Percentiles rank a stretch among this genome's conserved stretches.
These are phyloP conservation scores for Phaeophleospora eucalypticola DNA, from an alignment of 2,329 filamentous ascomycete species.

Conservation along the genomic window DNA sequence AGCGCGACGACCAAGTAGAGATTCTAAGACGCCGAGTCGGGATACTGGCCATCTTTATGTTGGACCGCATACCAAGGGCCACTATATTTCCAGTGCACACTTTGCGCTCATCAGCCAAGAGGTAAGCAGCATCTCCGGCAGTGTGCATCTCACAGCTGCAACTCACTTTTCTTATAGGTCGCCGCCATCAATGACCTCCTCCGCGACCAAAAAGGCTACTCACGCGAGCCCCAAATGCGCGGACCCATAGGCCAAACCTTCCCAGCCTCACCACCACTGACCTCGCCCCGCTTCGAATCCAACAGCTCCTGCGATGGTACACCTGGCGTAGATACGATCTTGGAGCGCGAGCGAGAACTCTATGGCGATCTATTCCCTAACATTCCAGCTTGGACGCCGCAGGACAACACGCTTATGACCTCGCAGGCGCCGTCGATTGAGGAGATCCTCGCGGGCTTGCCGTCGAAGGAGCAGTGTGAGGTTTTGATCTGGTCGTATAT, in stretches of 20 bases:
- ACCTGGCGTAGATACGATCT: conserved; percentile 8
- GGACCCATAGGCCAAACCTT: conserved; percentile 17
- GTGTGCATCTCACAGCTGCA: background rate
- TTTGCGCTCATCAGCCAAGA: conserved; percentile 21
- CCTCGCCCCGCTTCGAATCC: conserved; percentile 10
- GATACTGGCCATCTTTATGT: conserved; percentile 21
- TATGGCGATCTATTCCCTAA: conserved; percentile 21
- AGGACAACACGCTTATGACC: conserved; percentile 15
- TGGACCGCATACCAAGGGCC: conserved; percentile 21
- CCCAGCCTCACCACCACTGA: conserved; percentile 15
- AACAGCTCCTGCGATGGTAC: conserved; percentile 7
- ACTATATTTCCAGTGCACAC: conserved; percentile 20
- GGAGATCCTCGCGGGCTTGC: conserved; percentile 17
- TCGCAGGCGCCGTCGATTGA: conserved; percentile 15
- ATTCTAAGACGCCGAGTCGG: conserved; percentile 13
- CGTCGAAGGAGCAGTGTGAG: conserved; percentile 19
- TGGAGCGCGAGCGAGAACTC: conserved; percentile 14
- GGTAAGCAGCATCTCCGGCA: conserved; percentile 1
- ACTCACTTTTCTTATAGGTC: conserved; percentile 8
- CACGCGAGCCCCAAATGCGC: conserved; percentile 7
- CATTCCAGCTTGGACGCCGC: conserved; percentile 19
- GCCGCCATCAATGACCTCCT: conserved; percentile 21
- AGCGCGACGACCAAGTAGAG: no score
- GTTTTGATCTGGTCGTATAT: conserved; percentile 22
- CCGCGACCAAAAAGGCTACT: conserved; percentile 12